Evolutionary conservation across 192 early-diverging fungal species (phyloP).

Genomic region (Coemansia sp.): DNA sequence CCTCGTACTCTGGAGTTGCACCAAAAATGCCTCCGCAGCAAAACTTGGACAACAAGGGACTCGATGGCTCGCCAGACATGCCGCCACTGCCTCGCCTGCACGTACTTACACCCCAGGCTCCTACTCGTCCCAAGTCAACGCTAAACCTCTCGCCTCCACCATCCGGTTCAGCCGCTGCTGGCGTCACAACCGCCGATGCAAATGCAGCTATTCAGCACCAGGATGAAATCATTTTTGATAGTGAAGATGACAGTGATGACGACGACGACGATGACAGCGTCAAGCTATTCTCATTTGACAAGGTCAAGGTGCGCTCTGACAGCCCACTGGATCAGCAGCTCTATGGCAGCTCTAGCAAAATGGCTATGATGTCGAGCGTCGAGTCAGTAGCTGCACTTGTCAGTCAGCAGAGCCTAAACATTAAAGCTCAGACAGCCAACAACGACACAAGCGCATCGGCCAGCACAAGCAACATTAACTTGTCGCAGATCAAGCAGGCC

Average conservation of each 20-base stretch:
- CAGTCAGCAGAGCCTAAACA: not conserved
- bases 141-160: not conserved
- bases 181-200: no score
- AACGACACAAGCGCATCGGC: not conserved
- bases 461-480: not conserved
- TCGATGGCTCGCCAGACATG: not conserved
- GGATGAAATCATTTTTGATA: not conserved
- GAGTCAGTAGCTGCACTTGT: not conserved
- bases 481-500: not conserved
- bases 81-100: constrained; percentile 2
- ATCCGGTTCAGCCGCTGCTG: not conserved
- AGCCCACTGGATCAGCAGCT: not conserved
- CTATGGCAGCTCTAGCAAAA: constrained; percentile 1
- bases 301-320: constrained; percentile 23
- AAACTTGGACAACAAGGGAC: not conserved
- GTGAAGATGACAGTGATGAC: constrained; percentile 21
- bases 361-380: not conserved
- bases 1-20: not conserved
- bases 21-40: not conserved
- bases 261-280: constrained; percentile 25
- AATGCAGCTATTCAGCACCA: not conserved
- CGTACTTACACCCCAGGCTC: not conserved
- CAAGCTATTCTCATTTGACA: constrained; percentile 35
- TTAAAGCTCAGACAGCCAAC: not conserved
- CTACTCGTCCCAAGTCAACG: not conserved